These are phyloP conservation scores for Dichotomopilus funicola DNA, from an alignment of 2,329 filamentous ascomycete genomes.

Conservation along the genomic window DNA sequence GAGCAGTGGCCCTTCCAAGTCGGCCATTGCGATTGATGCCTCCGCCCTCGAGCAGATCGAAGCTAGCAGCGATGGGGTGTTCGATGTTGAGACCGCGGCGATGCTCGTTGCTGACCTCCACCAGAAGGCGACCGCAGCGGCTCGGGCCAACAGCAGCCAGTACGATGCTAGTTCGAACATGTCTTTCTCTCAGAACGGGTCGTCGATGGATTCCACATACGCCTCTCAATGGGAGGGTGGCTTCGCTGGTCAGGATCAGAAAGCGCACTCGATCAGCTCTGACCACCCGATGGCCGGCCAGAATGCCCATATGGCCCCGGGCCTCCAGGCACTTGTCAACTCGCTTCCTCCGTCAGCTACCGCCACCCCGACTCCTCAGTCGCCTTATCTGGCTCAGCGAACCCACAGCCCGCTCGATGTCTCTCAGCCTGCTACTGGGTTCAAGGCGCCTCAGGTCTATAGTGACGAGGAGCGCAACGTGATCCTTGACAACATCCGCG, in stretches of 20 bases:
- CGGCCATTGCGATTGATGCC: conserved; percentile 73
- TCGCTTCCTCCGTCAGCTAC: conserved; percentile 63
- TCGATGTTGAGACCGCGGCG: conserved; percentile 93
- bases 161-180: conserved; percentile 55
- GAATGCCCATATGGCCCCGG: conserved; percentile 53
- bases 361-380: conserved; percentile 66
- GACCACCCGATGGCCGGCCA: conserved; percentile 61
- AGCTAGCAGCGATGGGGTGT: conserved; percentile 79
- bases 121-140: conserved; percentile 79
- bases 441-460: conserved; percentile 70
- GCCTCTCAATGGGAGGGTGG: conserved; percentile 78
- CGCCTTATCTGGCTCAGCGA: conserved; percentile 63
- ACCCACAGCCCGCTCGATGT: conserved; percentile 64
- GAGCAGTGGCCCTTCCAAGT: conserved; percentile 62
- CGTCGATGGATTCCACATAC: conserved; percentile 68
- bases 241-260: conserved; percentile 71
- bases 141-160: conserved; percentile 49
- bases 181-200: conserved; percentile 65
- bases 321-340: conserved; percentile 65
- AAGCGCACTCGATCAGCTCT: conserved; percentile 67
- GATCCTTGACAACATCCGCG: conserved; percentile 80
- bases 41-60: conserved; percentile 89
- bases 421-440: conserved; percentile 59
- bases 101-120: conserved; percentile 98
- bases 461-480: conserved; percentile 78